Evolutionary conservation across 768 basidiomycete genomes (phyloP), one percentile per base, ranked within the genome.

Genomic region (Epithele typhae): DNA sequence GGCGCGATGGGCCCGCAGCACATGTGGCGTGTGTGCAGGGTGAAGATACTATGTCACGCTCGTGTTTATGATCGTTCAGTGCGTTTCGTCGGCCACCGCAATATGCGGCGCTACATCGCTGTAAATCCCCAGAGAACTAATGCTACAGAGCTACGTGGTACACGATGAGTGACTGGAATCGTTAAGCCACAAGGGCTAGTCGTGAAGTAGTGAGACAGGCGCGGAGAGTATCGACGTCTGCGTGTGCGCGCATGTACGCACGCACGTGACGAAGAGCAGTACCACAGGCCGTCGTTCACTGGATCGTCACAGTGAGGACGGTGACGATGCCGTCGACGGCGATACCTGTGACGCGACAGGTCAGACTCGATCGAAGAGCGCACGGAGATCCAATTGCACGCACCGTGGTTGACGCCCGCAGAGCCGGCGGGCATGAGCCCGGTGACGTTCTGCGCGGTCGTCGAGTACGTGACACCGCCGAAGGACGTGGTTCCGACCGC

Each of bases 251-350:
- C n/a, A n/a, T n/a, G n/a, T n/a, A n/a, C n/a, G n/a, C n/a, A n/a
- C n/a, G n/a, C n/a, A n/a, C n/a, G n/a, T n/a, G n/a, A n/a, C n/a
- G n/a, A n/a, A n/a, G n/a, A n/a, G n/a, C n/a, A n/a, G n/a, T n/a
- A n/a, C n/a, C n/a, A n/a, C n/a, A 30, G 27, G 27, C 8, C 27
- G 27, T 30, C 27, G 18, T 15, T 65, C 52, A 68, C 37, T 64
- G 36, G 24, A 77, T 73, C 3, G 64, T 73, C 17, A 82, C 75
- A 2, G 77, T 82, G 44, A 84, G 63, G 18, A 83, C 55, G 1
- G 72, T 72, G 14, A 77, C 74, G 25, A 75, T 67, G 36, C 82
- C 81, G 56, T 83, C 81, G 27, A 73, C 72, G 3, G 82, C 73
- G 43, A 83, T 85, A 23, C 68, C 81, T 81, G 51, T 42, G 12